Evolutionary conservation across 345 rosid species (phyloP).

Genomic region (Eucalyptus lansdowneana): DNA sequence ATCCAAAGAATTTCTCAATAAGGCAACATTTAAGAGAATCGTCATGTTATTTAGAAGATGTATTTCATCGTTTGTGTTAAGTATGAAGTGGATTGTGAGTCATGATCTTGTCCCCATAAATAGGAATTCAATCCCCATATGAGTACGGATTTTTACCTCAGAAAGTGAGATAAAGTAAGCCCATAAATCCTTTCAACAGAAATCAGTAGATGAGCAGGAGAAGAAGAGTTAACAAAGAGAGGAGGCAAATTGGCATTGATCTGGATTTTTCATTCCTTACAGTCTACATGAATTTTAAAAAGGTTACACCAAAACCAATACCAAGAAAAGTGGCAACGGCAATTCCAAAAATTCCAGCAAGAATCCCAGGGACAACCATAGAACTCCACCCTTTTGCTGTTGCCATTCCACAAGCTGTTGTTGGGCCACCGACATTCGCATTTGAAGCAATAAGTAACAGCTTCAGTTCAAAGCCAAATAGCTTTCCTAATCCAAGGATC

Average conservation of each 20-base stretch:
- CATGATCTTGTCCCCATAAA: not conserved
- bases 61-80: not conserved
- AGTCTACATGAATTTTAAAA: conserved; percentile 39
- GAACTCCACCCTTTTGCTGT: conserved; percentile 81
- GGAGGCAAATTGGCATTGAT: not conserved
- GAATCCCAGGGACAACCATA: conserved; percentile 56
- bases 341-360: conserved; percentile 71
- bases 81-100: not conserved
- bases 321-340: conserved; percentile 77
- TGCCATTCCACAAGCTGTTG: conserved; percentile 93
- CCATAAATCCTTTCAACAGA: not conserved
- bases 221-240: not conserved
- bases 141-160: not conserved
- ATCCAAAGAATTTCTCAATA: not conserved
- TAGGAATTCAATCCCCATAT: not conserved
- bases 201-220: not conserved
- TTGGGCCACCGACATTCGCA: conserved; percentile 91
- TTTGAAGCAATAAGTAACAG: conserved; percentile 79
- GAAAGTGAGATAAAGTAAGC: not conserved
- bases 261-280: not conserved
- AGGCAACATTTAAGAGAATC: not conserved
- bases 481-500: conserved; percentile 72
- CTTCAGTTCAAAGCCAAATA: conserved; percentile 49
- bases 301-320: conserved; percentile 34
- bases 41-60: not conserved